Evolutionary conservation across 352 stramenopile genomes (phyloP), one percentile per base, ranked within the genome.

Genomic region (Globisporangium radiosum): DNA sequence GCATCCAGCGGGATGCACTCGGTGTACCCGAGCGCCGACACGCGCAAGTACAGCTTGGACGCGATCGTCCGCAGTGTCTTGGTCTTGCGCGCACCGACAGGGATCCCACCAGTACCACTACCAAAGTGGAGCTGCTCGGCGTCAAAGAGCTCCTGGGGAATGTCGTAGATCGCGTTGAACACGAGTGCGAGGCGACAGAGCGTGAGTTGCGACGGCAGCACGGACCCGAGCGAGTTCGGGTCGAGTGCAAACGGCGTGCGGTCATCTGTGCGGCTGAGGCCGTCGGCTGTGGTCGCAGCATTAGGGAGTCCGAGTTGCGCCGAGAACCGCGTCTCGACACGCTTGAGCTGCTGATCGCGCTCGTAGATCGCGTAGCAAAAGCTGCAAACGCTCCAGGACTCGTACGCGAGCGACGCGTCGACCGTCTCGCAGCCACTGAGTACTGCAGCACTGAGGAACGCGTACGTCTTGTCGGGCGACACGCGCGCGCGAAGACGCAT

Each of bases 341-440:
- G 75, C 25, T 89, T 81, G 13, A 94, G 57, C 37, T 89, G 80
- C 56, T 91, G 81, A 47, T 94, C 84, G 7, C 84, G 80, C 50
- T 94, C 84, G 47, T 92, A 94, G 39, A 94, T 89, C 4, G 84
- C 80, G 39, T 94, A 94, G 62, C 84, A 94, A 38, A 76, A 87
- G 53, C 80, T 90, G 56, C 84, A 94, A 3, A 94, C 84, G 60
- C 81, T 92, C 78, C 80, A 92, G 4, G 84, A 88, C 56, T 94
- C 81, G 60, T 94, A 94, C 11, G 81, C 75, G n/a, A 88, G 54
- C 15, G 70, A 81, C 3, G 78, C 63, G 33, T 88, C 78, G 0
- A 76, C 67, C 0, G 66, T 63, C 2, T 88, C 78, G 37, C 15
- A 25, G 7, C 14, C 45, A 4, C 66, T 64, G 2, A 68, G 67